Base-by-base conservation (phyloP, 345 rosid genomes). In the Citrus australasica region DNA sequence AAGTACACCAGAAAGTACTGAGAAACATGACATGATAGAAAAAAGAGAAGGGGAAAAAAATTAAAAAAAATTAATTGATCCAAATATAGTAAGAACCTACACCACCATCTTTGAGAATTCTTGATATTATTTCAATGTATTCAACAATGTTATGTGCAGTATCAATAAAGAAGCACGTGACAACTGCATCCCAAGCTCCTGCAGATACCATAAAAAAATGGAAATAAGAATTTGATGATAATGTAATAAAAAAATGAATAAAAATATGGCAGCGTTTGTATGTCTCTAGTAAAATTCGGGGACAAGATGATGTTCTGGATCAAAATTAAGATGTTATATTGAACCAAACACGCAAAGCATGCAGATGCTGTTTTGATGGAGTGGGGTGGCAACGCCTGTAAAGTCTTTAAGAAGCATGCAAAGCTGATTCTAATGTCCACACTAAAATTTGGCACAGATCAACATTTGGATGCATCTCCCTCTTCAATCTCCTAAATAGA, bases 161-260 rank as follows among this genome's bases (percentile, higher is more conserved):
- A 80, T 94, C 99, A 37, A 96, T 96, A 79, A 94, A 96, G 86
- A 96, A 96, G 79, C 98, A 96, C 77, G 98, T 94, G 37, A 92
- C 98, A 75, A 96, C 94, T 65, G 90, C 98, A 90, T 96, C 98
- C 99, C 98, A 94, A 76, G 77, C 82, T 75, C 98, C 99, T 96
- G 93, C 87, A 87, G 69, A 64, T 24, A 77, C 58, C 74, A 84
- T 33, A 76, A 81, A 72, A 40, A 40, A 56, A 53, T 24, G 24
- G 71, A 17, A 60, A 73, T 83, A 74, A 77, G 77, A 53, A 69
- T 75, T 53, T 22, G 1, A 33, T 4, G 9, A 32, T 28, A 53
- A 48, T 42, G 69, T 11, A 69, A 61, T 58, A 63, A 27, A 71
- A 19, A 37, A 35, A 40, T 17, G 3, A 40, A 30, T 27, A 74